phyloP scores from a whole-genome alignment of 2,329 filamentous ascomycete genomes.

The Aspergillus sp. region DNA sequence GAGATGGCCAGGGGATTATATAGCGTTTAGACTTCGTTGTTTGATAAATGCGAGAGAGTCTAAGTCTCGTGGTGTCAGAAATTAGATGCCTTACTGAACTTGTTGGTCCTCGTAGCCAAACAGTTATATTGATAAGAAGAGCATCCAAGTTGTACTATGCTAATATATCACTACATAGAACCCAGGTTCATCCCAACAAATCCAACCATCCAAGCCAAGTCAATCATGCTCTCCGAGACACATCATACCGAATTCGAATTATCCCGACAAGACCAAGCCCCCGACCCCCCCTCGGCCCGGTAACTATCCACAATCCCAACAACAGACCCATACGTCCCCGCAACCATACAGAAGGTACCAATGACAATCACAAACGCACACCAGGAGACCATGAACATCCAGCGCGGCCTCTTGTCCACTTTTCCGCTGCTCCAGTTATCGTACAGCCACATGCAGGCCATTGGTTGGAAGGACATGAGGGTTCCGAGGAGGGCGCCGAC shows the following conservation, averaged over 20 bases:
- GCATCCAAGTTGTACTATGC: neutral
- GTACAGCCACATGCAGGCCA: constrained; percentile 30
- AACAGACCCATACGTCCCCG: constrained; percentile 52
- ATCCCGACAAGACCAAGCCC: constrained; percentile 50
- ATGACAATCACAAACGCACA: constrained; percentile 19
- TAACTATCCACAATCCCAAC: constrained; percentile 47
- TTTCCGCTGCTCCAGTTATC: constrained; percentile 8
- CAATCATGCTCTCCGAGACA: neutral
- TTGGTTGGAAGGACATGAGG: constrained; percentile 25
- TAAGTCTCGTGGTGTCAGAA: neutral
- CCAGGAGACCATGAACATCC: constrained; percentile 13
- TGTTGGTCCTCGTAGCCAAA: neutral
- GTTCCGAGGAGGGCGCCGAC: constrained; percentile 32
- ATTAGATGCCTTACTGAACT: neutral
- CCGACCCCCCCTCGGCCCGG: constrained; percentile 38
- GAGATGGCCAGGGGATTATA: neutral
- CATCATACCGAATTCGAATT: constrained; percentile 39
- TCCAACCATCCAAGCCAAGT: neutral
- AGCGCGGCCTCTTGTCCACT: neutral
- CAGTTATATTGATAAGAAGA: neutral
- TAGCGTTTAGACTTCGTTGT: neutral
- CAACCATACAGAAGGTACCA: constrained; percentile 51
- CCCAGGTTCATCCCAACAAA: neutral
- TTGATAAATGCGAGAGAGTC: neutral
- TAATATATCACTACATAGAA: neutral